phyloP scores from a whole-genome alignment of 2,329 filamentous ascomycete genomes.

The Magnaporthiopsis rhizophila region DNA sequence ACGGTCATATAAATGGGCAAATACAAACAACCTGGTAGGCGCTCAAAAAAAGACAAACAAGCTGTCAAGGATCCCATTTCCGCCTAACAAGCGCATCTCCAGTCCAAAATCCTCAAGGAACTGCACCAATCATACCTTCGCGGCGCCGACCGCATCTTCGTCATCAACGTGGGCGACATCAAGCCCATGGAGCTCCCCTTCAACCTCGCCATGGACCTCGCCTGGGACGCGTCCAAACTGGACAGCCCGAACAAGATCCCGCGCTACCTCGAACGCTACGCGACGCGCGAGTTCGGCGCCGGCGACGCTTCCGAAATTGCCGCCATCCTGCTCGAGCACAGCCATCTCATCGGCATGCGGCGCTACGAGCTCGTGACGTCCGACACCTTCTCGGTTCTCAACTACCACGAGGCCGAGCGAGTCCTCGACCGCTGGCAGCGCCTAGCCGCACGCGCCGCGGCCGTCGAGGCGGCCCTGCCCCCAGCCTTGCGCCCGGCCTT shows the following conservation, averaged over 20 bases:
- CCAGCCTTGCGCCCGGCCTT: constrained; percentile 46
- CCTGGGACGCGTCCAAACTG: constrained; percentile 49
- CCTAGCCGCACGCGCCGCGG: constrained; percentile 45
- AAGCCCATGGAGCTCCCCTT: constrained; percentile 59
- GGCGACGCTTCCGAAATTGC: constrained; percentile 38
- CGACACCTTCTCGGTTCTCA: constrained; percentile 49
- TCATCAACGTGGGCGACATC: constrained; percentile 60
- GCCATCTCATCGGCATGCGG: constrained; percentile 31
- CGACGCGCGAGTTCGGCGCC: constrained; percentile 46
- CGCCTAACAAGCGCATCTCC: neutral
- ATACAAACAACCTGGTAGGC: constrained; percentile 30
- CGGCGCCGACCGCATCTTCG: constrained; percentile 54
- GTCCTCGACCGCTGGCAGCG: constrained; percentile 47
- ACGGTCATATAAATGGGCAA: constrained; percentile 51
- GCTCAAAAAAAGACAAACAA: no score
- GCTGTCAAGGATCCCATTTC: no score
- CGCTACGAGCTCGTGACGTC: constrained; percentile 57
- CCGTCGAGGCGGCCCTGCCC: constrained; percentile 45
- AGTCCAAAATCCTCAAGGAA: constrained; percentile 20
- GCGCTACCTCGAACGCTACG: constrained; percentile 46
- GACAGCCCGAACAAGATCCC: constrained; percentile 47
- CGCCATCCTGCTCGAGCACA: constrained; percentile 44
- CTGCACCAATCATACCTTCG: constrained; percentile 52
- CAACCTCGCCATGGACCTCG: constrained; percentile 59
- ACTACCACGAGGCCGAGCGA: constrained; percentile 56